Percentiles rank a stretch among this genome's conserved stretches.
These are phyloP conservation scores for Saccharata proteae DNA, from an alignment of 2,329 filamentous ascomycete genomes.

Conservation along the genomic window DNA sequence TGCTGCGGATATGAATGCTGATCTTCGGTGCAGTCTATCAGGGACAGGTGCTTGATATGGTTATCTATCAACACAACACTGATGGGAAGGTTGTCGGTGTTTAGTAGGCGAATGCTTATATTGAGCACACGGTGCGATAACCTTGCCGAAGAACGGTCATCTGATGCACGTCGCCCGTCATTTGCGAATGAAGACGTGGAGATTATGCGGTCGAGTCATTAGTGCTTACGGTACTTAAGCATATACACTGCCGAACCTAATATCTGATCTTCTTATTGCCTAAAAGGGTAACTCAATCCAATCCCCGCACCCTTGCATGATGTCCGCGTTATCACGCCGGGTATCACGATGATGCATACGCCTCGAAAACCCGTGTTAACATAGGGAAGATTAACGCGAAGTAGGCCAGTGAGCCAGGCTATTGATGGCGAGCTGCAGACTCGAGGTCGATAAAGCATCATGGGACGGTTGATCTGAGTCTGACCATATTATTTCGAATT, in stretches of 20 bases:
- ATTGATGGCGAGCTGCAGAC: too few relatives aligned
- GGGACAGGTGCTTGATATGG: slow-evolving; percentile 33
- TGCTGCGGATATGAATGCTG: slow-evolving; percentile 8
- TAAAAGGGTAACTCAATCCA: slow-evolving; percentile 8
- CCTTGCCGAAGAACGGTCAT: too few relatives aligned
- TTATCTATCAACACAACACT: slow-evolving; percentile 29
- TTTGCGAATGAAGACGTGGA: too few relatives aligned
- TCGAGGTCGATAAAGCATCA: too few relatives aligned
- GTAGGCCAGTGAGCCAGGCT: too few relatives aligned
- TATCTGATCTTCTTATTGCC: slow-evolving; percentile 3
- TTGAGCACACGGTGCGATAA: not conserved
- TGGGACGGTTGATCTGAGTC: too few relatives aligned
- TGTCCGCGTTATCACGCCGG: not conserved
- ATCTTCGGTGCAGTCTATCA: slow-evolving; percentile 29
- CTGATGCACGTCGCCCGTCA: too few relatives aligned
- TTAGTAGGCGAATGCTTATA: not conserved
- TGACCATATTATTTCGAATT: too few relatives aligned
- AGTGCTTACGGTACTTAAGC: slow-evolving; percentile 1
- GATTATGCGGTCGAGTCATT: too few relatives aligned
- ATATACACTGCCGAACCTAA: not conserved
- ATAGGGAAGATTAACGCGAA: too few relatives aligned
- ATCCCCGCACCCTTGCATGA: slow-evolving; percentile 2
- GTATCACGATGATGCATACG: too few relatives aligned
- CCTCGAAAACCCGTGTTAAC: too few relatives aligned
- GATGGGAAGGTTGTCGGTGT: slow-evolving; percentile 16